Percentiles rank a stretch among this genome's conserved stretches.
These are phyloP conservation scores for Botryotinia calthae DNA, from an alignment of 2,329 filamentous ascomycete genomes.

Conservation along the genomic window DNA sequence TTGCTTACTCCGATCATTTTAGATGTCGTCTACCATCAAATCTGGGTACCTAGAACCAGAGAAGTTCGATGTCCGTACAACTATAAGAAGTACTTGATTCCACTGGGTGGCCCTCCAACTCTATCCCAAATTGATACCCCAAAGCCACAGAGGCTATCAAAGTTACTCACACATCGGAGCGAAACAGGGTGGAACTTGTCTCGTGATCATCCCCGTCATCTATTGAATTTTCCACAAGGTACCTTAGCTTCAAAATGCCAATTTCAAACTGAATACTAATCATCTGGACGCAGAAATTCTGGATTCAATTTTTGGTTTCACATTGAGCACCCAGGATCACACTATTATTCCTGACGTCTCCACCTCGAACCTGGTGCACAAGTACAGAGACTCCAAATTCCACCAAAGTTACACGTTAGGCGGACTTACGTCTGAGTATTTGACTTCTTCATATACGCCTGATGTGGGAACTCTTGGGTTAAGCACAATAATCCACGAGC, in stretches of 20 bases:
- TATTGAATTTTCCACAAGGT: background rate
- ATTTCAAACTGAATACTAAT: background rate
- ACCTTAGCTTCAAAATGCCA: rapidly evolving
- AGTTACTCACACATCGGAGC: background rate
- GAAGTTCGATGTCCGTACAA: background rate
- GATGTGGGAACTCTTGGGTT: background rate
- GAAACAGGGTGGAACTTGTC: background rate
- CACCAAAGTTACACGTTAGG: background rate
- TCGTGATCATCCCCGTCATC: background rate
- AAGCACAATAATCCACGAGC: background rate
- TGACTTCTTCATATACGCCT: too few relatives aligned
- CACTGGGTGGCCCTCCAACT: background rate
- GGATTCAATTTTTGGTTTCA: background rate
- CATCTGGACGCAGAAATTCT: background rate
- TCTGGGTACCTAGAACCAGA: background rate
- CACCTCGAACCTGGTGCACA: background rate
- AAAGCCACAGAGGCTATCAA: background rate
- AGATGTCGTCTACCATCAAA: background rate
- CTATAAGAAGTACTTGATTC: background rate
- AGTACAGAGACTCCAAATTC: background rate
- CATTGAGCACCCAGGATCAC: background rate
- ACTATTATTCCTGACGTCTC: background rate
- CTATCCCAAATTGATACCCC: background rate
- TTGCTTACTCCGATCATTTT: background rate
- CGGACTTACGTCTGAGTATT: too few relatives aligned